Evolutionary conservation across 2,329 filamentous ascomycete genomes (phyloP).

Genomic region (Phialocephala subalpina): DNA sequence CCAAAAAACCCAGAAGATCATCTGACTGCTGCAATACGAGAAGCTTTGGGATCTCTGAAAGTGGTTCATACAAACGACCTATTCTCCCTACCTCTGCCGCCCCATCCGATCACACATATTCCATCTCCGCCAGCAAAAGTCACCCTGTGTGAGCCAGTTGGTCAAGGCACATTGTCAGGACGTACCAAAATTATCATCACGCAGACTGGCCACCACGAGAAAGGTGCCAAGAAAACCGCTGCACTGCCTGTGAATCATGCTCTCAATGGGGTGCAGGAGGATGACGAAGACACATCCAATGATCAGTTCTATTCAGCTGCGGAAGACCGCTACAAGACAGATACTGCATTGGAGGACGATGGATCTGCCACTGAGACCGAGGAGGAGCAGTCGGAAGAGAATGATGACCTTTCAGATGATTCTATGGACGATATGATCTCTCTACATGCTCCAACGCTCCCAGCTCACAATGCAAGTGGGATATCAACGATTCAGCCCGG

Average conservation of each 20-base stretch:
- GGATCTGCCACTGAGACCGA: conserved; percentile 67
- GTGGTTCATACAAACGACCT: conserved; percentile 87
- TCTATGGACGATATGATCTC: conserved; percentile 95
- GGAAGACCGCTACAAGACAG: conserved; percentile 74
- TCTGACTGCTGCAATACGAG: conserved; percentile 72
- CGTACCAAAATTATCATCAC: conserved; percentile 86
- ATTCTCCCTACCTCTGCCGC: conserved; percentile 77
- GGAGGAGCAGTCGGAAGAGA: conserved; percentile 68
- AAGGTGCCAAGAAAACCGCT: conserved; percentile 56
- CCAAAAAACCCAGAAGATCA: conserved; percentile 58
- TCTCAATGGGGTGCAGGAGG: conserved; percentile 65
- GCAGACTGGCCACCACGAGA: conserved; percentile 63
- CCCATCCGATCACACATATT: conserved; percentile 87
- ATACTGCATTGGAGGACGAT: conserved; percentile 62
- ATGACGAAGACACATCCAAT: conserved; percentile 83
- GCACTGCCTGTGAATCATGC: conserved; percentile 57
- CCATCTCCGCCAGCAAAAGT: conserved; percentile 87
- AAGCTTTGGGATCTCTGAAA: conserved; percentile 74
- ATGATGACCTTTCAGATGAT: conserved; percentile 87
- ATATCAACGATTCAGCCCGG: conserved; percentile 82
- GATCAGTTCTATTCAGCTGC: conserved; percentile 94
- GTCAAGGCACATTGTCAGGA: conserved; percentile 81
- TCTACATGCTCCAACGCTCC: conserved; percentile 79
- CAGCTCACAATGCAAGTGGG: conserved; percentile 79
- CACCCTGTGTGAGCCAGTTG: conserved; percentile 91